Evolutionary conservation across 371 early-diverging fungal genomes (phyloP).

Genomic region (Mucor plumbeus): DNA sequence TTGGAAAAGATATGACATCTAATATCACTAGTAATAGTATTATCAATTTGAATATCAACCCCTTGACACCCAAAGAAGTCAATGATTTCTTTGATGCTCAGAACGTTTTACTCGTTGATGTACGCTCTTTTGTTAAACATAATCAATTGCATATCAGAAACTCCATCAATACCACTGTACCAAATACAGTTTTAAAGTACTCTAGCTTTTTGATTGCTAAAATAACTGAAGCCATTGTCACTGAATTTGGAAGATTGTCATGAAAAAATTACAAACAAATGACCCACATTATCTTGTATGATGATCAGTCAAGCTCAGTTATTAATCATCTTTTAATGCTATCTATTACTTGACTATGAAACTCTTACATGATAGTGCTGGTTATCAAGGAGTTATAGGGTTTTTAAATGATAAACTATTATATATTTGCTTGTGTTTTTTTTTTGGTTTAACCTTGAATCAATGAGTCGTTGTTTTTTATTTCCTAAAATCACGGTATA

Average conservation of each 20-base stretch:
- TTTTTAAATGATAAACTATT: too few species aligned
- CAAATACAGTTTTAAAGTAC: conserved; percentile 61
- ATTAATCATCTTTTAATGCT: conserved; percentile 6
- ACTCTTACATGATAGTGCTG: too few species aligned
- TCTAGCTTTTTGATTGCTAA: conserved; percentile 61
- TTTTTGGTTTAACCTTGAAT: conserved; percentile 8
- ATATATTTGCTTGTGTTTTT: too few species aligned
- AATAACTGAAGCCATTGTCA: conserved; percentile 56
- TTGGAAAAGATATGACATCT: too few species aligned
- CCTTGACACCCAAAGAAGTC: background rate
- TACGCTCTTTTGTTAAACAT: conserved; percentile 59
- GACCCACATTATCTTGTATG: conserved; percentile 4
- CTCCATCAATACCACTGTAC: conserved; percentile 59
- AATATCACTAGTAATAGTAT: background rate
- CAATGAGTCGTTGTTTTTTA: background rate
- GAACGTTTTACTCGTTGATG: conserved; percentile 38
- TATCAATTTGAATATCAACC: background rate
- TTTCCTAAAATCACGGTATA: background rate
- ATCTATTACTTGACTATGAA: too few species aligned
- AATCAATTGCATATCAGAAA: conserved; percentile 46
- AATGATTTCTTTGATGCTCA: background rate
- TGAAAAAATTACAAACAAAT: background rate
- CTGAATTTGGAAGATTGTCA: background rate
- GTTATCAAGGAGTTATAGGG: too few species aligned
- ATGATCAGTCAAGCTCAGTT: conserved; percentile 26